These are phyloP conservation scores for Phytophthora pisi DNA, from an alignment of 352 stramenopile genomes.

Conservation along the genomic window DNA sequence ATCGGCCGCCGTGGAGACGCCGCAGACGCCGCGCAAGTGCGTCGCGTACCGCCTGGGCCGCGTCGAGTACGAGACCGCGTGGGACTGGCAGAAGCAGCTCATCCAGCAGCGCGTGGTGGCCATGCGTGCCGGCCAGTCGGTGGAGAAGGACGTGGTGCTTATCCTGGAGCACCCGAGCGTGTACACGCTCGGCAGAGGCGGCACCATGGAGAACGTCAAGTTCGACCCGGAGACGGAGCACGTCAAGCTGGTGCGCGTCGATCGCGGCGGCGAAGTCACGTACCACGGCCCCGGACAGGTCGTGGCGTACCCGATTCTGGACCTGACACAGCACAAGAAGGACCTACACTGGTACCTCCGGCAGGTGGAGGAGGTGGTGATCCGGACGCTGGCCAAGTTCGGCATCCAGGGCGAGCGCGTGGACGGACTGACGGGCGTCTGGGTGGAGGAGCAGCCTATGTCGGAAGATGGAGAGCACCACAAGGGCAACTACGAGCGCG, in stretches of 20 bases:
- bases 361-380: conserved; percentile 96
- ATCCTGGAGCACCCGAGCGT: conserved; percentile 91
- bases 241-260: conserved; percentile 94
- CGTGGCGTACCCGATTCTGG: conserved; percentile 97
- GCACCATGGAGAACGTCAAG: conserved; percentile 89
- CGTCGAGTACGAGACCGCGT: conserved; percentile 87
- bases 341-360: conserved; percentile 98
- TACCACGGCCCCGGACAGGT: conserved; percentile 98
- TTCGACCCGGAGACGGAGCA: conserved; percentile 70
- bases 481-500: conserved; percentile 44
- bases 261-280: conserved; percentile 99
- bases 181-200: conserved; percentile 97
- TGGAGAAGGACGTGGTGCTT: conserved; percentile 63
- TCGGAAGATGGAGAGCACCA: conserved; percentile 19
- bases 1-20: not conserved
- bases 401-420: conserved; percentile 91
- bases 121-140: conserved; percentile 41
- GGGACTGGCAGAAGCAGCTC: conserved; percentile 89
- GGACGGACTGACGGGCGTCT: conserved; percentile 95
- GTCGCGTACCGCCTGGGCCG: conserved; percentile 68
- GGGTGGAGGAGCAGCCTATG: conserved; percentile 80
- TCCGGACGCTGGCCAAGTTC: conserved; percentile 89
- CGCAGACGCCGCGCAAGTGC: conserved; percentile 51
- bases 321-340: conserved; percentile 94
- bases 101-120: conserved; percentile 78